phyloP scores from a whole-genome alignment of 169 alveolate genomes.

The Plasmodium inui region DNA sequence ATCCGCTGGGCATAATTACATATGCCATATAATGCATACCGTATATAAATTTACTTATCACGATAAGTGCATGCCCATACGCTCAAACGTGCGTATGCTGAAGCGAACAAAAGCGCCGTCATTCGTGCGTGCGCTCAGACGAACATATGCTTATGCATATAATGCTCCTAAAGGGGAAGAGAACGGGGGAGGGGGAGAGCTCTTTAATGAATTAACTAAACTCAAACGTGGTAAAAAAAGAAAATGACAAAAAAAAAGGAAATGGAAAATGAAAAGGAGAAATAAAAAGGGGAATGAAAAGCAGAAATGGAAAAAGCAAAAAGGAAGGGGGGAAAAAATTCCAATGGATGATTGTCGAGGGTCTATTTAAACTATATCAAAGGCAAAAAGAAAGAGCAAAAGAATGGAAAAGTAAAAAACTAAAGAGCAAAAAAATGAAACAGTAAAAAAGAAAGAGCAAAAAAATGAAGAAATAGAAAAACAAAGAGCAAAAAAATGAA shows the following conservation, averaged over 20 bases:
- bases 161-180: neutral
- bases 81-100: conserved; percentile 2
- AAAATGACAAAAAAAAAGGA: neutral
- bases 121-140: neutral
- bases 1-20: neutral
- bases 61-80: neutral
- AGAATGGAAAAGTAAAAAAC: neutral
- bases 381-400: neutral
- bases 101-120: neutral
- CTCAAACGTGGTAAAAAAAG: neutral
- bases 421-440: neutral
- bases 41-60: conserved; percentile 3
- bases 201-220: neutral
- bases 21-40: neutral
- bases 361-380: neutral
- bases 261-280: neutral
- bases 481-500: neutral
- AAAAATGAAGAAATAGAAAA: neutral
- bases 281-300: neutral
- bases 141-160: neutral
- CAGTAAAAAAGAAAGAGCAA: neutral
- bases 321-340: neutral
- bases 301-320: neutral
- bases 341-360: neutral
- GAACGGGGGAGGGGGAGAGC: neutral